Base-by-base conservation (phyloP, 1,139 yeast species). In the Yamadazyma epiphylla region DNA sequence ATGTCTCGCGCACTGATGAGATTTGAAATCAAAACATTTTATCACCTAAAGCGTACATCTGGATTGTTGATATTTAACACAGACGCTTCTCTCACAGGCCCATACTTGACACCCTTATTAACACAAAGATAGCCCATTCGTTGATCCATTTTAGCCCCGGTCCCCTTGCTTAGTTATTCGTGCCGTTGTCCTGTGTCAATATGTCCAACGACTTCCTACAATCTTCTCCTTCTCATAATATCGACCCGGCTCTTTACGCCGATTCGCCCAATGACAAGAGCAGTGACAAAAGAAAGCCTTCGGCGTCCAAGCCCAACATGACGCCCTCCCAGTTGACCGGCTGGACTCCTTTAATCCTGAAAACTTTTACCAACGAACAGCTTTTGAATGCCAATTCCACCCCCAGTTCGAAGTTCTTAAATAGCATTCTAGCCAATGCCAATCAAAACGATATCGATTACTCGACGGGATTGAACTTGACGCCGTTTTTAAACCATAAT, bases 291-390 rank as follows among this genome's bases (percentile, higher is more conserved):
- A 25, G 34, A 15, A 29, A 27, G 10, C 4, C 25, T 5, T 19
- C 30, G 7, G 20, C 20, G 9, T 17, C 20, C 20, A 11, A 13
- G 4, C n/a, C 14, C 13, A 14, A 23, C 28, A 40, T 46, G 16
- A 58, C 64, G 4, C 60, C 64, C 1, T 55, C 57, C 4, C 49
- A 48, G 30, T 42, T 60, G 31, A 48, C 65, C 2, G 70, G 71
- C 1, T 67, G 73, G 73, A 66, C 74, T 5, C 74, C 74, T 4
- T 46, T 66, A 11, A 56, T 66, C 5, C 56, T 66, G 7, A 64
- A 64, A 31, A 64, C 71, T 2, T 50, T 62, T 36, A 57, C 48
- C 37, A 60, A 55, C 31, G 71, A 64, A 24, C 64, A 58, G 37
- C 40, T 62, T 21, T 41, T 60, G 25, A 53, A 64, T 13, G 56